These are phyloP conservation scores for Melaleuca alternifolia DNA, from an alignment of 345 rosid genomes.

Conservation along the genomic window DNA sequence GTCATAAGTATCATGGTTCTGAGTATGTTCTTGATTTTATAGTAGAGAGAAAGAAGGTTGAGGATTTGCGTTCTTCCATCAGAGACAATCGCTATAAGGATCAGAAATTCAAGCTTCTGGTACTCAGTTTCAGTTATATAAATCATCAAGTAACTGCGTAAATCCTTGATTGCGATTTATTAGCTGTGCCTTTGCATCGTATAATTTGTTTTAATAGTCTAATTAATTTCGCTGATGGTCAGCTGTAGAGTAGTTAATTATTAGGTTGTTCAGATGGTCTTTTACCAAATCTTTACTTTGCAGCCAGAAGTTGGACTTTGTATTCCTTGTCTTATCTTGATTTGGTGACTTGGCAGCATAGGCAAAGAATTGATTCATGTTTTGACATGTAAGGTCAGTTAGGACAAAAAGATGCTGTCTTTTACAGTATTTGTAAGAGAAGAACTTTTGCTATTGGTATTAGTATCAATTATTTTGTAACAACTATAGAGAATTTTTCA, in stretches of 20 bases:
- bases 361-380: not conserved
- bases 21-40: constrained; percentile 93
- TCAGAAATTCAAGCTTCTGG: constrained; percentile 87
- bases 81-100: constrained; percentile 82
- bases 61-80: constrained; percentile 75
- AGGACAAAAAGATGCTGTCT: not conserved
- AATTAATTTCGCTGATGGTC: not conserved
- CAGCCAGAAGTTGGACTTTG: not conserved
- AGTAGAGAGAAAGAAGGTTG: constrained; percentile 85
- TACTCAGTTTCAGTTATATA: constrained; percentile 8
- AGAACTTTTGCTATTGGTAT: not conserved
- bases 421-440: not conserved
- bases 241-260: not conserved
- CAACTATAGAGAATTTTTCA: not conserved
- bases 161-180: not conserved
- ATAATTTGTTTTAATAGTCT: not conserved
- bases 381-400: not conserved
- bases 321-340: not conserved
- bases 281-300: not conserved
- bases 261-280: not conserved
- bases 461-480: not conserved
- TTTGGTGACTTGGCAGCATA: not conserved
- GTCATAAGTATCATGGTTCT: constrained; percentile 41
- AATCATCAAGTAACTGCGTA: not conserved
- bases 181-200: not conserved